Evolutionary conservation across 768 basidiomycete species (phyloP), one percentile per base, ranked within the genome.

Genomic region (Lyophyllum atratum): DNA sequence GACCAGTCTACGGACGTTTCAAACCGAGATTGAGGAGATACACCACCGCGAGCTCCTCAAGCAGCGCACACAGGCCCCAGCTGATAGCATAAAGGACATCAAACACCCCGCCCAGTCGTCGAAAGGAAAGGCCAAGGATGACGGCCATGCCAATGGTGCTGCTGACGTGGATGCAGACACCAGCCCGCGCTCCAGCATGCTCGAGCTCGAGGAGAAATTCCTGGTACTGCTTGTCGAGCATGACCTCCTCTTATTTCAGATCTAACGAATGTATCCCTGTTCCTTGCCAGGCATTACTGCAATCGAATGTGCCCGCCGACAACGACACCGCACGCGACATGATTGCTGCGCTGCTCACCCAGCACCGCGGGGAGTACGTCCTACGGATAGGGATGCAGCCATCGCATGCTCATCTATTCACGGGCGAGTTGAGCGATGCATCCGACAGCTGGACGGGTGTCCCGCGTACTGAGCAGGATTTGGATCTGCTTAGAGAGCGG

Each of bases 11-110:
- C 80, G 82, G 37, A 80, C 79, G 15, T 87, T 88, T 64, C 90
- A 93, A 70, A 80, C 72, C 64, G 89, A 91, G 72, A 93, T 92
- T 59, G 86, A 92, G 59, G 83, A 89, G 61, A 88, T 92, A 64
- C 84, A 85, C 56, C 76, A 81, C 62, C 83, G 86, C 49, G 89
- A 91, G 71, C 73, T 84, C 44, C 73, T 79, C 28, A 90, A 82
- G 70, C 86, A 90, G 61, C 82, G 88, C 39, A 70, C 71, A 10
- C 75, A 76, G 14, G 59, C 68, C 63, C 57, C 68, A 64, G 57
- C 45, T 45, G 70, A 74, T 58, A 74, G 48, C 62, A 68, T 6
- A 26, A 77, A 73, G 45, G 66, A 72, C 25, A 58, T 64, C 59
- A 74, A 68, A 39, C 56, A 64, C 29, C 61, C 61, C 42, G 47